A percentile compares a stretch with the other conserved stretches of the same genome.
Conservation (phyloP, 192 early-diverging fungal species). For the Entomortierella chlamydospora region DNA sequence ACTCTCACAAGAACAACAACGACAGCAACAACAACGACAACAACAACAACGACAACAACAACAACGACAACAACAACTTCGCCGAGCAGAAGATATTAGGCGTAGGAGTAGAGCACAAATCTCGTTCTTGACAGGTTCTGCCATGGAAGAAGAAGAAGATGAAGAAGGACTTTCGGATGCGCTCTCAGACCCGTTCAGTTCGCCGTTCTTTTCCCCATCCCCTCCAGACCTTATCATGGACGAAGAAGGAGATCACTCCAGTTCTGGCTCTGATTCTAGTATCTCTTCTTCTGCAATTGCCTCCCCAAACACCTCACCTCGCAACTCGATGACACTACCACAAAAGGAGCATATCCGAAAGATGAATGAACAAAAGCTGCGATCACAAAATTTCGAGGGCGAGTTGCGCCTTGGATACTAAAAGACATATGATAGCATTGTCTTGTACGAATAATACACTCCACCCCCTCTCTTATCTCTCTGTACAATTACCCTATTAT, state of each 20-base stretch:
- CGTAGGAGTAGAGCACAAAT: conserved; percentile 14
- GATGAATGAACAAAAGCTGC: conserved; percentile 12
- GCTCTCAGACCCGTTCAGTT: conserved; percentile 1
- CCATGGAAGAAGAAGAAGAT: conserved; percentile 10
- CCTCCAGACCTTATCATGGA: conserved; percentile 16
- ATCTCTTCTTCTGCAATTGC: conserved; percentile 2
- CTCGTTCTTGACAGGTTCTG: conserved; percentile 28
- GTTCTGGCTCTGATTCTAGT: neutral
- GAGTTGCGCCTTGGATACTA: neutral
- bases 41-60: conserved; percentile 2
- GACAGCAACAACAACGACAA: conserved; percentile 8
- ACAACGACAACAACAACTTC: neutral
- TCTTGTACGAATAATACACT: too few species aligned
- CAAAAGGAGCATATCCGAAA: conserved; percentile 11
- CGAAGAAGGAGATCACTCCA: neutral
- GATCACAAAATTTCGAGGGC: conserved; percentile 3
- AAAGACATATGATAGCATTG: too few species aligned
- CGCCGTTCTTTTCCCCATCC: conserved; percentile 5
- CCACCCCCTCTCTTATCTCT: too few species aligned
- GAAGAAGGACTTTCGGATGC: conserved; percentile 1
- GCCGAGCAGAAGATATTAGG: neutral
- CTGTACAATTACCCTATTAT: too few species aligned
- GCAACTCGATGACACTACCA: neutral
- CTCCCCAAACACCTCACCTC: neutral
- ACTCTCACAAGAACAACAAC: neutral